phyloP scores from a whole-genome alignment of 2,329 filamentous ascomycete genomes.

The Calonectria hawksworthii region DNA sequence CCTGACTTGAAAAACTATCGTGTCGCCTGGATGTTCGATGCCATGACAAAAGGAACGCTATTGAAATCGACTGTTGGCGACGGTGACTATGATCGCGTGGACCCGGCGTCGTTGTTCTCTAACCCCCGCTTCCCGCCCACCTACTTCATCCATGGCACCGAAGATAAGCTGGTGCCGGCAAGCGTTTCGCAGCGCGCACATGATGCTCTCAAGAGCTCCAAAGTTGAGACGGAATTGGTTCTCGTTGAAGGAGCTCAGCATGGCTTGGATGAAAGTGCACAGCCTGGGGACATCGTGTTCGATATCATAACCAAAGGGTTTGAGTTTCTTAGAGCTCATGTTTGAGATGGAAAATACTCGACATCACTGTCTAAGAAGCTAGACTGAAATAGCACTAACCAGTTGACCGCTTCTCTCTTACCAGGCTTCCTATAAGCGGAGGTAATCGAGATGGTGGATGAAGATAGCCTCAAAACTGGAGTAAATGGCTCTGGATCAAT shows the following conservation, averaged over 20 bases:
- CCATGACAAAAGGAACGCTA: background rate
- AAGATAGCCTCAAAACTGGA: background rate
- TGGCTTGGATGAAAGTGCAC: background rate
- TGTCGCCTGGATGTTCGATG: background rate
- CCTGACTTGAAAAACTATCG: background rate
- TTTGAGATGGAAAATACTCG: background rate
- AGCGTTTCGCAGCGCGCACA: background rate
- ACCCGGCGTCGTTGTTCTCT: background rate
- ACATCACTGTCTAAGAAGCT: accelerated
- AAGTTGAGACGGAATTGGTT: background rate
- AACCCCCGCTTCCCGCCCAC: background rate
- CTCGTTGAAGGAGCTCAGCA: background rate
- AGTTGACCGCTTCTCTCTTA: background rate
- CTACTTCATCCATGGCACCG: background rate
- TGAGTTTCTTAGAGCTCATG: background rate
- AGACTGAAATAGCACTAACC: background rate
- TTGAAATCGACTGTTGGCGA: background rate
- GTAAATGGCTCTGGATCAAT: no score
- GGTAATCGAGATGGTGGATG: background rate
- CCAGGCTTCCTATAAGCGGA: background rate
- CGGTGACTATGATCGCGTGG: background rate
- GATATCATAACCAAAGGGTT: background rate
- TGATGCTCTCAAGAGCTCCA: background rate
- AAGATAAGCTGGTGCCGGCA: background rate
- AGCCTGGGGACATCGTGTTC: background rate